A percentile compares a stretch with the other conserved stretches of the same genome.
Evolutionary conservation across 2,329 filamentous ascomycete species (phyloP).

Genomic region (Xylaria arbuscula): DNA sequence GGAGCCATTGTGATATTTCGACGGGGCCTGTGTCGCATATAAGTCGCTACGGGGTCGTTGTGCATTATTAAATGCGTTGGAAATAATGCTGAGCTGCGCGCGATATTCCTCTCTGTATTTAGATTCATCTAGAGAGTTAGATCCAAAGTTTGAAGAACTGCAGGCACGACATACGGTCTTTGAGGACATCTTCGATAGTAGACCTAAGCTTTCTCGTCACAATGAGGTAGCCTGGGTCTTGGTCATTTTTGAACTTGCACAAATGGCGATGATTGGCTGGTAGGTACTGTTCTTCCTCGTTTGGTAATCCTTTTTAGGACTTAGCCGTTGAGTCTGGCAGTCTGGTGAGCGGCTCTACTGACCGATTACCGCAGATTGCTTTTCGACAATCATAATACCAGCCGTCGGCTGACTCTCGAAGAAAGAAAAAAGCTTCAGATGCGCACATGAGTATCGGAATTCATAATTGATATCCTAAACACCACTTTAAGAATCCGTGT

Average conservation of each 20-base stretch:
- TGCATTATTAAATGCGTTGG: constrained; percentile 1
- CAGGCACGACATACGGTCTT: neutral
- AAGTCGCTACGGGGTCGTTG: neutral
- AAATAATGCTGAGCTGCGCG: neutral
- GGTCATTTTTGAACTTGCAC: constrained; percentile 5
- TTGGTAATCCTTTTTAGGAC: neutral
- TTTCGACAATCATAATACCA: constrained; percentile 1
- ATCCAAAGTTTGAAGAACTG: neutral
- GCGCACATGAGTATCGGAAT: neutral
- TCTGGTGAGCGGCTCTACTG: neutral
- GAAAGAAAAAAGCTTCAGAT: neutral
- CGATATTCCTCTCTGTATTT: neutral
- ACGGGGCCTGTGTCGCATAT: constrained; percentile 5
- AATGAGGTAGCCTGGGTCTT: neutral
- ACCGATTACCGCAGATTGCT: neutral
- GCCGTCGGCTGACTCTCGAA: neutral
- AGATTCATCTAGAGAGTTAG: constrained; percentile 2
- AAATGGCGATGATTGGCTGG: constrained; percentile 5
- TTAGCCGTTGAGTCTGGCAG: neutral
- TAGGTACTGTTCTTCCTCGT: constrained; percentile 3
- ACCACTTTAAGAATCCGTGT: neutral
- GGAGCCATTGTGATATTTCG: constrained; percentile 8
- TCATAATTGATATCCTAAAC: neutral
- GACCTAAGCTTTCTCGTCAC: constrained; percentile 1
- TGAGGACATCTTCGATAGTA: neutral